Evolutionary conservation across 108 stramenopile species (phyloP), one percentile per base, ranked within the genome.

Genomic region (Conticribra guillardii): DNA sequence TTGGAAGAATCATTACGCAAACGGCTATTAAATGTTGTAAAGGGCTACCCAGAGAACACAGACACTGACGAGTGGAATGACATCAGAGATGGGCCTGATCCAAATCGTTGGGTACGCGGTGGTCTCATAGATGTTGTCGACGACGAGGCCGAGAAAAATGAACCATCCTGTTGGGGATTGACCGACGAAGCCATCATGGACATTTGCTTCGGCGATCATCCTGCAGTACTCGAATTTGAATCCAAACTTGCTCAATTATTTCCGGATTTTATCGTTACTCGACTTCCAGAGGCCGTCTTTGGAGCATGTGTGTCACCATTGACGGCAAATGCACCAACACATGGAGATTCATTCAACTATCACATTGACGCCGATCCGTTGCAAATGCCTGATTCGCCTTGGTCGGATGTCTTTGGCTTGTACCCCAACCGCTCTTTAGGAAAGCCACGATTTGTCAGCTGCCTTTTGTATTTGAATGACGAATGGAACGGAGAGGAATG

Each of bases 281-380:
- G 83, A 4, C 71, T 88, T 3, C 85, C 87, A 2, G 87, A 88
- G 51, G 85, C 87, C 33, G 87, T 88, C 4, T 64, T 85, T 31
- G 87, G 87, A 23, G 76, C 49, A 3, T 68, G 54, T 33, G 85
- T 88, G n/a, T 76, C 85, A 18, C 89, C 89, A 7, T 63, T 91
- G 21, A 85, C 87, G 4, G 87, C 84, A 23, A 91, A 91, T 78
- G 89, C 89, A 59, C 85, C 89, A 1, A 80, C 82, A 14, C 37
- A 68, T 55, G 77, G 76, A 17, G 86, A 90, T 46, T 60, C 54
- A 0, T 91, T 86, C 67, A 63, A 63, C 2, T 87, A 79, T 73
- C 89, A 91, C 65, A 88, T 91, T 71, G 89, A 91, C 56, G 87
- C 74, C 9, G 89, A 91, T 79, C 89, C 89, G 5, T 51, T 73